Evolutionary conservation across 2,329 filamentous ascomycete species (phyloP).

Genomic region (Colletotrichum agaves): DNA sequence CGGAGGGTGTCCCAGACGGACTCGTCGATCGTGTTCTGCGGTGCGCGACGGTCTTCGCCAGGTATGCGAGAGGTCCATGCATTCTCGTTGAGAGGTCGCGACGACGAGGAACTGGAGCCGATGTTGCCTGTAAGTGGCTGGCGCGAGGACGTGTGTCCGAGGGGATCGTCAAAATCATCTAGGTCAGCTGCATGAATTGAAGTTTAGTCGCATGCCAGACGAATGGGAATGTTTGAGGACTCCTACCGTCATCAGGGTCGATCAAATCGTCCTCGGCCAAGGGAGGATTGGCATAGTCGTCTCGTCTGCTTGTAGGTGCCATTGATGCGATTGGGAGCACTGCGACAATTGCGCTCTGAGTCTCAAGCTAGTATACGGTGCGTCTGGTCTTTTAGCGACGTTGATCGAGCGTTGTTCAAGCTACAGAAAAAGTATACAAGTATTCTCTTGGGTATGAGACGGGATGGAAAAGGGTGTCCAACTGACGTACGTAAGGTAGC

Average conservation of each 20-base stretch:
- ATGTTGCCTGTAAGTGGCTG: slow-evolving; percentile 89
- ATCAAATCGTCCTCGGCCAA: slow-evolving; percentile 78
- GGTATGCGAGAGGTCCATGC: slow-evolving; percentile 91
- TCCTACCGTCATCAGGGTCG: slow-evolving; percentile 80
- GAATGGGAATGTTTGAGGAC: neutral
- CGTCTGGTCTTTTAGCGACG: no score
- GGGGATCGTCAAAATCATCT: slow-evolving; percentile 92
- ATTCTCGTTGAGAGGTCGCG: slow-evolving; percentile 72
- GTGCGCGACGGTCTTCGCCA: slow-evolving; percentile 90
- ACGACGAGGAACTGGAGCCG: slow-evolving; percentile 64
- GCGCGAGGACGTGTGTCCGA: slow-evolving; percentile 74
- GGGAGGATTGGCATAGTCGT: slow-evolving; percentile 71
- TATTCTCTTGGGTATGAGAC: neutral
- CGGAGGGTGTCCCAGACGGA: slow-evolving; percentile 97
- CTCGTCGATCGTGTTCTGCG: slow-evolving; percentile 95
- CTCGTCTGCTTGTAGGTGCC: slow-evolving; percentile 59
- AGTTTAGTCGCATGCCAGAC: neutral
- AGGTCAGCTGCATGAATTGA: slow-evolving; percentile 71
- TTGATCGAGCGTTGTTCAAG: neutral
- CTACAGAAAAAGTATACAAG: neutral
- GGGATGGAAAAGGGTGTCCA: slow-evolving; percentile 1
- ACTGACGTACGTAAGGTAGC: slow-evolving; percentile 26
- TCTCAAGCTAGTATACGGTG: no score
- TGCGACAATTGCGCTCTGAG: neutral
- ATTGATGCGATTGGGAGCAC: slow-evolving; percentile 46